Conservation (phyloP, 2,329 filamentous ascomycete species). For the Aurifilum marmelostoma region DNA sequence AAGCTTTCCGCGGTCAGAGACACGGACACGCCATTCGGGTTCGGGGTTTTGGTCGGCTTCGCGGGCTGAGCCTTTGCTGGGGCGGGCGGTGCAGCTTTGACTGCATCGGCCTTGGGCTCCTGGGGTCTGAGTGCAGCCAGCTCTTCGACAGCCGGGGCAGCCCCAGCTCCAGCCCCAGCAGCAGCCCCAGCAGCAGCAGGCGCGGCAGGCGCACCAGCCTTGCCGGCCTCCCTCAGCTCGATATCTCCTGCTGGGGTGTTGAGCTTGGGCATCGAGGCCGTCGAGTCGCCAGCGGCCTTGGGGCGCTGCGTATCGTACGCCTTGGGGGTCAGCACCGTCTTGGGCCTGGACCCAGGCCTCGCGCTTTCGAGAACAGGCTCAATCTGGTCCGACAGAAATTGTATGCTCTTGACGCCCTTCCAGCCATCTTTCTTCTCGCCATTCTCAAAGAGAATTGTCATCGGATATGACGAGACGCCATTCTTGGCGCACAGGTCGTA, state of each 20-base stretch:
- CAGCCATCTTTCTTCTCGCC: slow-evolving; percentile 68
- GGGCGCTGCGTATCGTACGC: slow-evolving; percentile 59
- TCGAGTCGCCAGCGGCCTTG: slow-evolving; percentile 22
- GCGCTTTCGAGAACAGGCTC: slow-evolving; percentile 78
- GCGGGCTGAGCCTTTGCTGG: slow-evolving; percentile 46
- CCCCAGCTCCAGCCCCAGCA: neutral
- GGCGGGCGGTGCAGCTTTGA: slow-evolving; percentile 35
- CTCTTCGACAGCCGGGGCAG: slow-evolving; percentile 21
- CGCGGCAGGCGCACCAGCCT: slow-evolving; percentile 31
- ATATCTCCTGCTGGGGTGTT: slow-evolving; percentile 33
- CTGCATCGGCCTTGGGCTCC: slow-evolving; percentile 35
- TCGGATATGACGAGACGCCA: slow-evolving; percentile 72
- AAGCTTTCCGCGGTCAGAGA: slow-evolving; percentile 83
- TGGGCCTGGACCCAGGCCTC: slow-evolving; percentile 78
- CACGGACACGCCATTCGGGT: slow-evolving; percentile 75
- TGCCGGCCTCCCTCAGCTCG: slow-evolving; percentile 37
- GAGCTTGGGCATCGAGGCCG: slow-evolving; percentile 23
- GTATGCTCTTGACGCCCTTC: slow-evolving; percentile 69
- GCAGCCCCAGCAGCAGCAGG: neutral
- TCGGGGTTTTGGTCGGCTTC: slow-evolving; percentile 64
- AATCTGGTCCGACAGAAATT: slow-evolving; percentile 68
- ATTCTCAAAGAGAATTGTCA: slow-evolving; percentile 78
- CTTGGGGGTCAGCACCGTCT: slow-evolving; percentile 68
- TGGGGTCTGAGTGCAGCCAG: slow-evolving; percentile 23
- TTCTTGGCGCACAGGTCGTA: slow-evolving; percentile 76